These are phyloP conservation scores for Crepidotus variabilis DNA, from an alignment of 768 basidiomycete genomes.

Conservation along the genomic window DNA sequence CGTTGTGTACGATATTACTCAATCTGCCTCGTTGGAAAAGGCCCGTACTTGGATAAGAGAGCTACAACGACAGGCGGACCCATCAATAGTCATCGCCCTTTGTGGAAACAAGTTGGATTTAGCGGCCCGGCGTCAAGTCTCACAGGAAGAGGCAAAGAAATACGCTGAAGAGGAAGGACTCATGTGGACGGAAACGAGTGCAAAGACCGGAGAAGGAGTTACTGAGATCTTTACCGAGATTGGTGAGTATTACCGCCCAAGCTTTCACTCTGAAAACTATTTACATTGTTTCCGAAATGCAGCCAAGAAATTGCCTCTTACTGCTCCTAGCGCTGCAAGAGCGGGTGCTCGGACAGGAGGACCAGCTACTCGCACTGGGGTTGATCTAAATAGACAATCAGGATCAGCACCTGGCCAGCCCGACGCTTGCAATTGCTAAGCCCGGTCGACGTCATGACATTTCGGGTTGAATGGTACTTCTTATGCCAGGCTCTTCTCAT, in stretches of 20 bases:
- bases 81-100: constrained; percentile 92
- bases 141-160: constrained; percentile 86
- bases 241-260: constrained; percentile 37
- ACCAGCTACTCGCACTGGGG: constrained; percentile 55
- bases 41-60: constrained; percentile 96
- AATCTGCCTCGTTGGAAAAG: constrained; percentile 87
- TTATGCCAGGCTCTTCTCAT: constrained; percentile 21
- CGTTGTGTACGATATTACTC: constrained; percentile 96
- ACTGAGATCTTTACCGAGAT: constrained; percentile 83
- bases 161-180: constrained; percentile 90
- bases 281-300: constrained; percentile 8
- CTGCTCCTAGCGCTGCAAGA: constrained; percentile 63
- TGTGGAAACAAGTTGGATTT: constrained; percentile 96
- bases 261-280: constrained; percentile 1
- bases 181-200: constrained; percentile 91
- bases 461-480: constrained; percentile 30
- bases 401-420: constrained; percentile 41
- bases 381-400: constrained; percentile 78
- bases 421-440: constrained; percentile 78
- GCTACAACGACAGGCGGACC: constrained; percentile 96
- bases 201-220: constrained; percentile 86
- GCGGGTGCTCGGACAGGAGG: constrained; percentile 51
- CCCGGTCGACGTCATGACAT: constrained; percentile 13
- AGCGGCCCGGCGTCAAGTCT: constrained; percentile 76
- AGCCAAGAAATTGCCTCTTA: constrained; percentile 91